These are phyloP conservation scores for Waltergamsia citrina DNA, from an alignment of 2,329 filamentous ascomycete genomes.

Conservation along the genomic window DNA sequence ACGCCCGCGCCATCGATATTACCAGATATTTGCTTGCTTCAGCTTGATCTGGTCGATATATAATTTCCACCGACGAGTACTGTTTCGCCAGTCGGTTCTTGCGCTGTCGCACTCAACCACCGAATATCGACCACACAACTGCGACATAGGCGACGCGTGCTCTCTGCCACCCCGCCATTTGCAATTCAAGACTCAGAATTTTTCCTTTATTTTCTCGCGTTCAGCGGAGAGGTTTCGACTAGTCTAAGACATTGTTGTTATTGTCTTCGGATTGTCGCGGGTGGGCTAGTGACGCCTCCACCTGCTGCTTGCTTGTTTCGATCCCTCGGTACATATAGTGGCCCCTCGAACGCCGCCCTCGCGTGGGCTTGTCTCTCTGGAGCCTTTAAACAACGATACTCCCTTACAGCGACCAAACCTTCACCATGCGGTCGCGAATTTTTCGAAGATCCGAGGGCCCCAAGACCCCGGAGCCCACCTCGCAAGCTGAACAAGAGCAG, in stretches of 20 bases:
- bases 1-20: too few species aligned
- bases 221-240: neutral
- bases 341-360: neutral
- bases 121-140: neutral
- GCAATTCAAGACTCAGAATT: neutral
- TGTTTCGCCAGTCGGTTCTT: neutral
- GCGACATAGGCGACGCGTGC: neutral
- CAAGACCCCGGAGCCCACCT: slow-evolving; percentile 43
- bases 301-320: neutral
- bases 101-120: neutral
- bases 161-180: neutral
- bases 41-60: neutral
- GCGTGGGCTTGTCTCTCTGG: too few species aligned
- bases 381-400: slow-evolving; percentile 9
- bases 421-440: slow-evolving; percentile 32
- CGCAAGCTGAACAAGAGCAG: slow-evolving; percentile 19
- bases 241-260: neutral
- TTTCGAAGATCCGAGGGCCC: slow-evolving; percentile 29
- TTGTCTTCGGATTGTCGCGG: neutral
- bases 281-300: slow-evolving; percentile 1
- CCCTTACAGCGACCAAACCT: slow-evolving; percentile 33
- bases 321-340: neutral
- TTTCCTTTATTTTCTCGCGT: neutral
- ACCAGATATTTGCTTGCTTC: neutral
- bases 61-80: neutral